Base-by-base conservation (phyloP, 352 stramenopile genomes). In the Globisporangium nodosum region DNA sequence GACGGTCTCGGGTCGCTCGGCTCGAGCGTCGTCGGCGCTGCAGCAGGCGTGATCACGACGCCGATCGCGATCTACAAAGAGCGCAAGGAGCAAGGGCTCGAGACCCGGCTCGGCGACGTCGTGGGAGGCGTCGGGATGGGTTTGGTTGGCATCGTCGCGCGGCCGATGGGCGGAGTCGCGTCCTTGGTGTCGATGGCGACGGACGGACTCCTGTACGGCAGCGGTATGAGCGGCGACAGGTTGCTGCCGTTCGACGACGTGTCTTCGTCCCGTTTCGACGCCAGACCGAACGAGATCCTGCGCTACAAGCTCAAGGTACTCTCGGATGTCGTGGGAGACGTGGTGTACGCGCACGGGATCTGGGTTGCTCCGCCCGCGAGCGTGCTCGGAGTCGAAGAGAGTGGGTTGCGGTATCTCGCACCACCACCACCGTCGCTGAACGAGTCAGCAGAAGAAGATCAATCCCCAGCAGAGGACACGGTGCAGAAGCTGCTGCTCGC, bases 301-400 rank as follows among this genome's bases (percentile, higher is more conserved):
- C 82, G 85, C 12, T 90, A 88, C 64, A 90, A 89, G 58, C 63
- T 94, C 50, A 88, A 92, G 60, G 77, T 90, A 9, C 46, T 92
- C 2, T 65, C 67, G 6, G 71, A 90, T 50, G 70, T 72, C 0
- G 67, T 78, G 6, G 73, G 71, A 8, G 68, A 65, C 47, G 71
- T 94, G 5, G 66, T 84, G 33, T 85, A 81, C 43, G 85, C 82
- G 16, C 79, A 88, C 55, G 85, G 80, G 3, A 47, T 85, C 24
- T 94, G 81, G 75, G 56, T 88, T 3, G 62, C 82, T 49, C 66
- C 70, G 7, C 60, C 61, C 5, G 52, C 52, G 27, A 69, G 60
- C 21, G 20, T 69, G 13, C 40, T 74, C 5, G 33, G 69, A 8
- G 49, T 64, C 21, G 42, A 71, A 4, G 51, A 43, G 2, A 57